Conservation (phyloP, 768 basidiomycete species). For the Russula brevipes region DNA sequence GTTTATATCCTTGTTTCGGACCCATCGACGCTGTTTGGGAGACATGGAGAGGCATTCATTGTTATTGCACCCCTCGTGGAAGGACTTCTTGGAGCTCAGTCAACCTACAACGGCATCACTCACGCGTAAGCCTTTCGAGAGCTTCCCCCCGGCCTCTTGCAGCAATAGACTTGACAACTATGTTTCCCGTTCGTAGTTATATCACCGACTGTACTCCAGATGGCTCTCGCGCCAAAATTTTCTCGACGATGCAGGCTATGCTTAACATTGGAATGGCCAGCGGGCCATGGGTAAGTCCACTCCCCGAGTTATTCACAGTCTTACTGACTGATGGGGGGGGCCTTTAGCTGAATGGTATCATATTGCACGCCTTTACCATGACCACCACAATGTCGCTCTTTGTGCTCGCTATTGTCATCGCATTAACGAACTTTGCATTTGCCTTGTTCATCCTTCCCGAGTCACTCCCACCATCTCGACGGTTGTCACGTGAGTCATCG, state of each 20-base stretch:
- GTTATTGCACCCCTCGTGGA: conserved; percentile 25
- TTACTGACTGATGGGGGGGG: not conserved
- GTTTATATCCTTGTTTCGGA: conserved; percentile 26
- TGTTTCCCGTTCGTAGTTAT: conserved; percentile 9
- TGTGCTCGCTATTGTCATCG: conserved; percentile 19
- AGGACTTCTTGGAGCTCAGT: conserved; percentile 25
- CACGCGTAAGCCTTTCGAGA: conserved; percentile 20
- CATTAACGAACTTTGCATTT: conserved; percentile 19
- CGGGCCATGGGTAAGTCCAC: conserved; percentile 23
- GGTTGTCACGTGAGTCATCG: conserved; percentile 2
- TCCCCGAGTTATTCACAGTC: not conserved
- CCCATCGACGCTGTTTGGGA: conserved; percentile 16
- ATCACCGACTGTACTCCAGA: conserved; percentile 25
- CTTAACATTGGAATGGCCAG: conserved; percentile 26
- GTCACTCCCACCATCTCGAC: conserved; percentile 18
- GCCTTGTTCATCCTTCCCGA: conserved; percentile 24
- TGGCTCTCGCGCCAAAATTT: conserved; percentile 26
- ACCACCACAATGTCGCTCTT: conserved; percentile 20
- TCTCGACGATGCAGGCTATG: conserved; percentile 25
- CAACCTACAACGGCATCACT: conserved; percentile 25
- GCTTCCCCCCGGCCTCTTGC: not conserved
- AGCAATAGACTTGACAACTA: not conserved
- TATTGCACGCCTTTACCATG: conserved; percentile 13
- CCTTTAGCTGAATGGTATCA: conserved; percentile 20
- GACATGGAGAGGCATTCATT: conserved; percentile 24